Evolutionary conservation across 441 rosid species (phyloP), one percentile per base, ranked within the genome.

Genomic region (Codiaeum variegatum): DNA sequence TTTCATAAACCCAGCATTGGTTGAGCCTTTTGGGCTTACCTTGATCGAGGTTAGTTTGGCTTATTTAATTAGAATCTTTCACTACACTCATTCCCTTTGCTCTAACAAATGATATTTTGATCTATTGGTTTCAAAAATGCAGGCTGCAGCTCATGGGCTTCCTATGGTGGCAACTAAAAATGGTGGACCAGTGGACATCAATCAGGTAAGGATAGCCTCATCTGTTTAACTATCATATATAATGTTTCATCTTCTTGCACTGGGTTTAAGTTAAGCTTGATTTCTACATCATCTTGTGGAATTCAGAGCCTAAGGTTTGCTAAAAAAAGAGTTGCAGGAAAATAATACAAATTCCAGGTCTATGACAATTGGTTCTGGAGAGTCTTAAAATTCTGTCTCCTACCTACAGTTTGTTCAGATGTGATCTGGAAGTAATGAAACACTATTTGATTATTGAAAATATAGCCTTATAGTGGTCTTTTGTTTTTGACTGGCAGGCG

Each of bases 121-220:
- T 78, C 28, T 19, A n/a, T 32, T 67, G 58, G 15, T 71, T 24
- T 79, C 24, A 61, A 69, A 62, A 52, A 70, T 75, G 76, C 77
- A 94, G 99, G 99, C 99, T 70, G 97, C 99, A 59, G 99, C 98
- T 3, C 98, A 94, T 55, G 99, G 99, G 70, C 97, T 94, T 79
- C 99, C 99, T 0, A 91, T 92, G 92, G 99, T 94, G 74, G 99
- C 99, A 18, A 94, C 99, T 5, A 90, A 88, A 79, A 94, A 92
- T 73, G 98, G 99, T 38, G 99, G 99, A 77, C 99, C 99, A 0
- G 99, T 94, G 55, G 99, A 92, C 77, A 94, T 94, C 73, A 88
- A 92, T 72, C 80, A 81, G 80, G 98, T 89, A 83, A 82, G 72
- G 65, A 66, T 60, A 47, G 73, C 26, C 58, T 24, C 6, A 38